phyloP scores from a whole-genome alignment of 2,329 filamentous ascomycete genomes.

The Colletotrichum navitas region DNA sequence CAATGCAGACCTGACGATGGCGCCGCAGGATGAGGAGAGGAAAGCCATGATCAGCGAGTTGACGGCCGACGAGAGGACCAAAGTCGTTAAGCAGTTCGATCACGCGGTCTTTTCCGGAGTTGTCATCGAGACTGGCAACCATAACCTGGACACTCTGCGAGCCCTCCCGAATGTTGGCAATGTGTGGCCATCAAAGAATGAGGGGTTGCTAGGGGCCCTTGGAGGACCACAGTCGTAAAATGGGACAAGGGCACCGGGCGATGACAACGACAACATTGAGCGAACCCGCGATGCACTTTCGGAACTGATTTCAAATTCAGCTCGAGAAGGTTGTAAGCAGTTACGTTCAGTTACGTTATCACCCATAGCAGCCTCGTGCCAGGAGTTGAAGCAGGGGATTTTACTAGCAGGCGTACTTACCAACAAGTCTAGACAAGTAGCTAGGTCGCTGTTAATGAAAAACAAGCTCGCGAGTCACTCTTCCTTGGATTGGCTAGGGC shows the following conservation, averaged over 20 bases:
- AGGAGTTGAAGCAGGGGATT: too few species aligned
- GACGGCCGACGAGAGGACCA: slow-evolving; percentile 29
- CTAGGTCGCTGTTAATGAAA: too few species aligned
- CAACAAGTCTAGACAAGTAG: too few species aligned
- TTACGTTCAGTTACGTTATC: too few species aligned
- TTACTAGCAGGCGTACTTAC: too few species aligned
- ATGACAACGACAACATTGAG: not conserved
- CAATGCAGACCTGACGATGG: not conserved
- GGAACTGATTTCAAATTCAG: too few species aligned
- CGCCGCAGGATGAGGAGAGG: slow-evolving; percentile 28
- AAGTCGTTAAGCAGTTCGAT: slow-evolving; percentile 30
- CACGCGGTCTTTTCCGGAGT: slow-evolving; percentile 52
- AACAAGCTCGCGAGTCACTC: too few species aligned
- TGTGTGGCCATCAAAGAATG: slow-evolving; percentile 50
- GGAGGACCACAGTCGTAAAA: not conserved
- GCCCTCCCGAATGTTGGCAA: slow-evolving; percentile 52
- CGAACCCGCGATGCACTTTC: too few species aligned
- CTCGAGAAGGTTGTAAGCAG: too few species aligned
- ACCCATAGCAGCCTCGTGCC: too few species aligned
- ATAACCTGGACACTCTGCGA: slow-evolving; percentile 52
- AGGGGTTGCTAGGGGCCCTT: slow-evolving; percentile 28
- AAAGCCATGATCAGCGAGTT: slow-evolving; percentile 21
- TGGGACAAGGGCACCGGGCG: not conserved
- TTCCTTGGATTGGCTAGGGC: too few species aligned
- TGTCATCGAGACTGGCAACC: slow-evolving; percentile 49